These are phyloP conservation scores for Rhynchospora tenuis DNA, from an alignment of 176 grass and related monocot genomes.

Conservation along the genomic window DNA sequence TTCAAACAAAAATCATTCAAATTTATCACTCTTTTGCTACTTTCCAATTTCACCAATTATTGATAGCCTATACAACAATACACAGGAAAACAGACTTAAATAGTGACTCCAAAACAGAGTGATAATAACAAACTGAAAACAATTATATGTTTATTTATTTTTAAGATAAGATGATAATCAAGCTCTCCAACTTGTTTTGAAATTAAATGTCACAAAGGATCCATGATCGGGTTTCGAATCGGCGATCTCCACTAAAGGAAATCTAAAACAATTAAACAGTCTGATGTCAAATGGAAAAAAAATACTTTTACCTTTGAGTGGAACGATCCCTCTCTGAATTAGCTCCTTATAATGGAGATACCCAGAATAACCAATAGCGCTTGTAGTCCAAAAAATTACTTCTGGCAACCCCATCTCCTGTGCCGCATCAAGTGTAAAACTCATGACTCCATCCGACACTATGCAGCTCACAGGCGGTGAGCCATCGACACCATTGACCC, in stretches of 20 bases:
- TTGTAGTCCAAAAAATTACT: conserved; percentile 42
- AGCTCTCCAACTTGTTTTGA: no score
- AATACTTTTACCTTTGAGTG: conserved; percentile 38
- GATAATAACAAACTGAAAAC: not conserved
- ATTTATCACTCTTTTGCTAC: not conserved
- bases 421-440: conserved; percentile 36
- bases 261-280: not conserved
- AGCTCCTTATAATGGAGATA: conserved; percentile 33
- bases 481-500: not conserved
- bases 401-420: conserved; percentile 30
- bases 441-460: conserved; percentile 35
- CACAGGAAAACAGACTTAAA: not conserved
- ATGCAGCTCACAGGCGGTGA: conserved; percentile 45
- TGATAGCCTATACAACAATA: not conserved
- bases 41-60: not conserved
- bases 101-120: not conserved
- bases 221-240: no score
- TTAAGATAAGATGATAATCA: no score
- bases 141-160: no score
- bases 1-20: not conserved
- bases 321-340: conserved; percentile 42
- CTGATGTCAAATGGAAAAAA: not conserved
- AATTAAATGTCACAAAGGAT: no score
- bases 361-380: conserved; percentile 32
- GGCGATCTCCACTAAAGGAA: no score